A percentile compares a stretch with the other conserved stretches of the same genome.
These are phyloP conservation scores for Beta vulgaris DNA, from an alignment of 148 eudicot species.

Conservation along the genomic window DNA sequence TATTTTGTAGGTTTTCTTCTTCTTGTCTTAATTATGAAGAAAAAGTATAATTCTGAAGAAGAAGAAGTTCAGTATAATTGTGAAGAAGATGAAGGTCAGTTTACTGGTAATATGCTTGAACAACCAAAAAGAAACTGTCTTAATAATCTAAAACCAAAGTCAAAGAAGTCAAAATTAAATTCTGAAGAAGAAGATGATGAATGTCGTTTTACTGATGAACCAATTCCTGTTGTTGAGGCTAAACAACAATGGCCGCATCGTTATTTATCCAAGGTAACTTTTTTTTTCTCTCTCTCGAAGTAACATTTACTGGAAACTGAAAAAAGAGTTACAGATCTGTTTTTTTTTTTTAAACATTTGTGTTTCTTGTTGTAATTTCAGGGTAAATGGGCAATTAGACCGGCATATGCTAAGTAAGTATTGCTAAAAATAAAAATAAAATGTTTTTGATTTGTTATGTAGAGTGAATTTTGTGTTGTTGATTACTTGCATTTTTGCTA, in stretches of 20 bases:
- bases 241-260: slow-evolving; percentile 30
- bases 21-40: not conserved
- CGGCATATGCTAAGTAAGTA: not conserved
- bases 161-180: slow-evolving; percentile 1
- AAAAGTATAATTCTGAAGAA: not conserved
- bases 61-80: not conserved
- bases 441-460: not conserved
- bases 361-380: not conserved
- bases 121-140: not conserved
- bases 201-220: slow-evolving; percentile 22
- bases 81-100: not conserved
- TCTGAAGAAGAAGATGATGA: slow-evolving; percentile 1
- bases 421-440: not conserved
- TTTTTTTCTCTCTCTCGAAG: not conserved
- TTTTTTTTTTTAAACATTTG: no score
- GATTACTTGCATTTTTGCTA: not conserved
- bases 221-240: slow-evolving; percentile 27
- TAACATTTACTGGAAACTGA: not conserved
- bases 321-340: not conserved
- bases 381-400: slow-evolving; percentile 7
- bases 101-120: slow-evolving; percentile 1
- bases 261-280: slow-evolving; percentile 20
- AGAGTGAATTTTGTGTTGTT: not conserved
- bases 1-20: not conserved
- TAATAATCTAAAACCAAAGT: not conserved